Evolutionary conservation across 1,284 basidiomycete genomes (phyloP), one percentile per base, ranked within the genome.

Genomic region (Heterobasidion occidentale): DNA sequence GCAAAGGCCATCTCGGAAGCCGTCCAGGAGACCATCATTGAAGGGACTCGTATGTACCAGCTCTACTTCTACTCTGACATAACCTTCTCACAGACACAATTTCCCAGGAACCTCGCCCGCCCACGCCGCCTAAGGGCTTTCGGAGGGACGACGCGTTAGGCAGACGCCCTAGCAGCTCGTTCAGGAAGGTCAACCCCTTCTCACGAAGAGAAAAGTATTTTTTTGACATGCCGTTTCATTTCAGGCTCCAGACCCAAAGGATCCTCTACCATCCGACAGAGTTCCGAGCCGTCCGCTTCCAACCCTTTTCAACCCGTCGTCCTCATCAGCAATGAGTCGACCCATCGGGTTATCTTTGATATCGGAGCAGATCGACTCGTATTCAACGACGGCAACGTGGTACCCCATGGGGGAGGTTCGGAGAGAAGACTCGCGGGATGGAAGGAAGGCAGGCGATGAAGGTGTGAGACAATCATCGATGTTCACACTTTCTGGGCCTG

Each of bases 271-370:
- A 17, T 27, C 27, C 27, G 27, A 27, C 27, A 27, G 27, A 27
- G 27, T 27, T 5, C 27, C 27, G 27, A 27, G 27, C 27, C 27
- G 27, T 27, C 27, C 27, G 27, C 27, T 27, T 27, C 27, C 27
- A 27, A 61, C 51, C 14, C 56, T 47, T 45, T 36, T 27, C 3
- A 27, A 27, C 3, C 27, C 27, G 38, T 11, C 46, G 15, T 52
- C 60, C 19, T 48, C 56, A 11, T 59, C 57, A 11, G 53, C 59
- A 36, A 57, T 46, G 19, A 38, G 55, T 19, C 52, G n/a, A 17
- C 57, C 57, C 36, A 61, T 57, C 46, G 38, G 52, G n/a, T 52
- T 53, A 14, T 61, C 60, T 9, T 15, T 59, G 51, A 17, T 38
- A 6, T 57, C 57, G 11, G 61, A 58, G 11, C 51, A 50, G 36